Conservation (phyloP, 2,329 filamentous ascomycete genomes). For the Pseudocercospora vitis region DNA sequence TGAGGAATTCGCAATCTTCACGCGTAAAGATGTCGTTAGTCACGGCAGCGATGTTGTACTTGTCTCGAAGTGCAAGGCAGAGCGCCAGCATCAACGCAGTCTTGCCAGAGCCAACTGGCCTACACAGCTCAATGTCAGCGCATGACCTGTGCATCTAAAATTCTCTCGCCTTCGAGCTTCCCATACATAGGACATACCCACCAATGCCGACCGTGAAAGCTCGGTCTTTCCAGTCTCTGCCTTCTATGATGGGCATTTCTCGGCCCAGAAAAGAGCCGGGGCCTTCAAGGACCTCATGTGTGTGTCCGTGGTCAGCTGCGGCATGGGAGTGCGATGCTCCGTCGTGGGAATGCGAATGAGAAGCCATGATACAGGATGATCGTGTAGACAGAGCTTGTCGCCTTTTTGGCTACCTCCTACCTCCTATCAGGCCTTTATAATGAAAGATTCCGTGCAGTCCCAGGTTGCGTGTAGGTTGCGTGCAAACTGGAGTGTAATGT, state of each 20-base stretch:
- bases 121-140: conserved; percentile 40
- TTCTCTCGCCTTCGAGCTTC: not conserved
- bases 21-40: conserved; percentile 99
- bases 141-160: not conserved
- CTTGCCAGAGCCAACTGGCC: conserved; percentile 94
- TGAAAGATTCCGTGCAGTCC: no score
- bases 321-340: conserved; percentile 41
- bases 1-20: conserved; percentile 97
- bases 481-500: not conserved
- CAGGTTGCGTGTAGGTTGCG: no score
- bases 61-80: conserved; percentile 76
- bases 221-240: conserved; percentile 80
- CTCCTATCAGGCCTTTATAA: no score
- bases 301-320: conserved; percentile 79
- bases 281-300: conserved; percentile 90
- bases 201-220: conserved; percentile 98
- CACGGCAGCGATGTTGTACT: conserved; percentile 87
- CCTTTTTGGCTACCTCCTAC: no score
- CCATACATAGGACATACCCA: conserved; percentile 63
- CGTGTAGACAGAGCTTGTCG: no score
- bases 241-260: conserved; percentile 91
- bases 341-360: conserved; percentile 52
- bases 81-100: conserved; percentile 95
- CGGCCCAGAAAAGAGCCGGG: conserved; percentile 86
- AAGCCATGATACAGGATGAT: no score